Conservation (phyloP, 2,329 filamentous ascomycete genomes). For the Colletotrichum aenigma region DNA sequence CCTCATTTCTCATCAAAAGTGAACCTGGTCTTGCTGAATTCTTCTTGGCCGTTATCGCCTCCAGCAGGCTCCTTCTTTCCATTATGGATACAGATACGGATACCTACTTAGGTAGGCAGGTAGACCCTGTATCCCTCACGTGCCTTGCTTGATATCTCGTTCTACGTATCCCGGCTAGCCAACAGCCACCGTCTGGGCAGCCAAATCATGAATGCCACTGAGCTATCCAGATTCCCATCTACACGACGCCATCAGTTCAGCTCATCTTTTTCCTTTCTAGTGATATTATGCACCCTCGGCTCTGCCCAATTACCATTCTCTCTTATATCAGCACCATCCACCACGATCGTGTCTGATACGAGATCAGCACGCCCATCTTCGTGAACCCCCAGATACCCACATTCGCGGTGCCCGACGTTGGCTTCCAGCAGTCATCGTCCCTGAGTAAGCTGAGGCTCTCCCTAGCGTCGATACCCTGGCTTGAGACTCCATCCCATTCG, state of each 20-base stretch:
- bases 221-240: not conserved
- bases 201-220: not conserved
- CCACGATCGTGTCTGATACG: not conserved
- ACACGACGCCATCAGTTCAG: not conserved
- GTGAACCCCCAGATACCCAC: not conserved
- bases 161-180: not conserved
- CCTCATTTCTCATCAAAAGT: not conserved
- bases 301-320: not conserved
- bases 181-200: not conserved
- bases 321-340: not conserved
- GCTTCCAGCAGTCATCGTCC: not conserved
- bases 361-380: not conserved
- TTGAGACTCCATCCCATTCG: not conserved
- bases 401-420: not conserved
- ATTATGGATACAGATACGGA: not conserved
- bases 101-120: not conserved
- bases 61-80: not conserved
- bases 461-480: not conserved
- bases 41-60: not conserved
- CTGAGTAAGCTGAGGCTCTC: constrained; percentile 13
- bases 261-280: not conserved
- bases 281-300: not conserved
- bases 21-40: not conserved
- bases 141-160: not conserved
- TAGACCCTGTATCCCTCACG: not conserved